Base-by-base conservation (phyloP, 164 flowering plant genomes). In the Dillenia suffruticosa region DNA sequence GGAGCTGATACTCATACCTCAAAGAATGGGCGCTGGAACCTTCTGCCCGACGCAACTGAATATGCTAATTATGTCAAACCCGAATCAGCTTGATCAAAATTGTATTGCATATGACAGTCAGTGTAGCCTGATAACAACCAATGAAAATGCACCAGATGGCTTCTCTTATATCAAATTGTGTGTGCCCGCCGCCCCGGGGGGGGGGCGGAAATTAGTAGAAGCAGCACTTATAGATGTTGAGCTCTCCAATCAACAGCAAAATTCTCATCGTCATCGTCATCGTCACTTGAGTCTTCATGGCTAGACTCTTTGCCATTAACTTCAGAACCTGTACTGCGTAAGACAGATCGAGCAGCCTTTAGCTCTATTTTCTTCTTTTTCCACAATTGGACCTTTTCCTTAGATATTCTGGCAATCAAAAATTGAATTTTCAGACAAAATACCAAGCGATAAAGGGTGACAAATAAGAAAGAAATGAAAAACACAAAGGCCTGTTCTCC, bases 211-310 rank as follows among this genome's bases (percentile, higher is more conserved):
- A 32, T 0, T 32, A 32, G 4, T 32, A 5, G 40, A 32, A 4
- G 6, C 40, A 5, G 40, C 22, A 56, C 47, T 75, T 69, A 87
- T 51, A 92, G 66, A 65, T 84, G 97, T 68, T 88, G 86, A 17
- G 96, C 92, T 76, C 98, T 83, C 98, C 98, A 93, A 75, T 93
- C 97, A 61, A 90, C 89, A 32, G 86, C 73, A 46, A 81, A 79
- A 67, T 79, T 66, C 40, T 56, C 90, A 66, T 70, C 69, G 63
- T 76, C 77, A 12, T 64, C 72, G 40, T 82, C 88, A 63, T 77
- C 84, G 26, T 87, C 97, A 70, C 96, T 87, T 4, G 85, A 81
- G 49, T 78, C 87, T 59, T 80, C 80, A 19, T 51, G 60, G 9
- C 67, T 72, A 12, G 81, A 47, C 61, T 76, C 81, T 59, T 76